Percentiles rank a stretch among this genome's conserved stretches.
Evolutionary conservation across 306 rosid species (phyloP).

Genomic region (Vigna angularis): DNA sequence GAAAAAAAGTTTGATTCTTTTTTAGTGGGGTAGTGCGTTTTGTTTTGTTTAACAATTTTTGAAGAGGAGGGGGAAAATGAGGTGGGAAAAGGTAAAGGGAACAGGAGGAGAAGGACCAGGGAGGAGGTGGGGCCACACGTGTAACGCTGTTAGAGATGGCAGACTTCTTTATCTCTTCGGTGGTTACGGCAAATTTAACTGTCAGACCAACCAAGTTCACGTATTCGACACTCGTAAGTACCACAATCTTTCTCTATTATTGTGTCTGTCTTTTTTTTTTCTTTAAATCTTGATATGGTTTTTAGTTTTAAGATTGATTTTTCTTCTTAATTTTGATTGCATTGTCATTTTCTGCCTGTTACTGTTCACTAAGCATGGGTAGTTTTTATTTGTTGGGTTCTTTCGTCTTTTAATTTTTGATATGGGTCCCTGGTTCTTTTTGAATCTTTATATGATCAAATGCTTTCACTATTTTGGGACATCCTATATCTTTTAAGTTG

Average conservation of each 20-base stretch:
- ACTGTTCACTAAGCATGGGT: background rate
- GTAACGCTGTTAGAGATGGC: slow-evolving; percentile 86
- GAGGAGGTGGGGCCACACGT: slow-evolving; percentile 95
- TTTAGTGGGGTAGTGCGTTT: background rate
- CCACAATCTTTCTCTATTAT: background rate
- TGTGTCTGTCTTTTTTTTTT: background rate
- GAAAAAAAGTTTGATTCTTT: background rate
- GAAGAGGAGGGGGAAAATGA: slow-evolving; percentile 51
- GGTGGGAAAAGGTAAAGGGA: slow-evolving; percentile 73
- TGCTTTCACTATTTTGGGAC: background rate
- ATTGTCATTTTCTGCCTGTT: background rate
- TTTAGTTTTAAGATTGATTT: background rate
- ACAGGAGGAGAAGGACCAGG: slow-evolving; percentile 69
- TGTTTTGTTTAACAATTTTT: background rate
- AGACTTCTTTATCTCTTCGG: slow-evolving; percentile 82
- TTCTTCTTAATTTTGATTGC: background rate
- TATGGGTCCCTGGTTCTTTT: background rate
- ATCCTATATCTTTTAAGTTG: background rate
- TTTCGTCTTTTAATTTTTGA: background rate
- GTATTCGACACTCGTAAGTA: slow-evolving; percentile 76
- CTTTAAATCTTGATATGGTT: background rate
- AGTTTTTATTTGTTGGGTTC: background rate
- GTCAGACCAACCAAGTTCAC: slow-evolving; percentile 87
- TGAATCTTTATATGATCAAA: background rate
- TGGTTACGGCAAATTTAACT: slow-evolving; percentile 79